Evolutionary conservation across 805 yeast species (phyloP).

Genomic region (Candida jianshihensis): DNA sequence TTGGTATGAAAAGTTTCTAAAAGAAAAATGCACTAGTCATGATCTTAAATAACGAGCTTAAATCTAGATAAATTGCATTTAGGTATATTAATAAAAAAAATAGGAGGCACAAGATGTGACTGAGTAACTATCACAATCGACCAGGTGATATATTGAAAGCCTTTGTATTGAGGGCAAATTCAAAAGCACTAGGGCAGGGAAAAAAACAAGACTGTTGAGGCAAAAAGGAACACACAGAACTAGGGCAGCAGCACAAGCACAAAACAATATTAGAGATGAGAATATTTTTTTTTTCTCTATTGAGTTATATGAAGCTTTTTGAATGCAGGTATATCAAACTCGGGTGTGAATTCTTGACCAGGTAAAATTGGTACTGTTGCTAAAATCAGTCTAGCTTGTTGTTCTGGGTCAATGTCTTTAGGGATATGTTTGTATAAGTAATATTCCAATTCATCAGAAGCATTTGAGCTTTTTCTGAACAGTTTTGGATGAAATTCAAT

Average conservation of each 20-base stretch:
- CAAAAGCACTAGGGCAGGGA: too few species aligned
- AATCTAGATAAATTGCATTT: background rate
- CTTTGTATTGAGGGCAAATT: too few species aligned
- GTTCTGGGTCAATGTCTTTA: slow-evolving; percentile 40
- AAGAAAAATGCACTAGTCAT: slow-evolving; percentile 9
- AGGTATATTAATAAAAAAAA: too few species aligned
- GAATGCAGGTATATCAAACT: slow-evolving; percentile 63
- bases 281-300: too few species aligned
- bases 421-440: slow-evolving; percentile 59
- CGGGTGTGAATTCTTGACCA: slow-evolving; percentile 62
- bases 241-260: too few species aligned
- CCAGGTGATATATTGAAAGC: too few species aligned
- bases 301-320: slow-evolving; percentile 33
- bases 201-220: too few species aligned
- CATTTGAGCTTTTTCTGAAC: slow-evolving; percentile 44
- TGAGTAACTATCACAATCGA: too few species aligned
- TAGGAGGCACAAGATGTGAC: too few species aligned
- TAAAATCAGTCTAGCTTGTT: slow-evolving; percentile 48
- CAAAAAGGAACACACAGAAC: too few species aligned
- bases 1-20: slow-evolving; percentile 17
- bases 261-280: too few species aligned
- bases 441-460: slow-evolving; percentile 48
- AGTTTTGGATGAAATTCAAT: slow-evolving; percentile 75
- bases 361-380: slow-evolving; percentile 76
- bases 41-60: background rate